phyloP scores from a whole-genome alignment of 352 stramenopile genomes.

The Albugo laibachii region DNA sequence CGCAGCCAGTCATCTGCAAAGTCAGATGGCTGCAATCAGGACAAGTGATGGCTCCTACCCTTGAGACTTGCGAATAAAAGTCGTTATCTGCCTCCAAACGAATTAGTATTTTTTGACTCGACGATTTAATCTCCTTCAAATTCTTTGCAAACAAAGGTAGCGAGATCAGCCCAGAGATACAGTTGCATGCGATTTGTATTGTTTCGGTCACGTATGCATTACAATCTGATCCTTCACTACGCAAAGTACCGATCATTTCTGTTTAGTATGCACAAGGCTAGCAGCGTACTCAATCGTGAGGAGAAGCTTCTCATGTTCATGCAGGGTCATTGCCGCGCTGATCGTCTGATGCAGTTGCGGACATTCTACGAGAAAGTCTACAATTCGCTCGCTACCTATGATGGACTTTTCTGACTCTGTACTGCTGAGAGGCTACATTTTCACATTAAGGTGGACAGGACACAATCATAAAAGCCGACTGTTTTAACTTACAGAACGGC shows the following conservation, averaged over 20 bases:
- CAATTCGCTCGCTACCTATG: no score
- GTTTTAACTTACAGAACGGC: not conserved
- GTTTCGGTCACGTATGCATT: conserved; percentile 88
- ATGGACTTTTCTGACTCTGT: no score
- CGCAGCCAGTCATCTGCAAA: not conserved
- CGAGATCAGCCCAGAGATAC: conserved; percentile 18
- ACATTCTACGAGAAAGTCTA: conserved; percentile 23
- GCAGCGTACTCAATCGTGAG: no score
- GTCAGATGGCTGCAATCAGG: no score
- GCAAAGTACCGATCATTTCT: no score
- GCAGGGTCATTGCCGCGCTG: not conserved
- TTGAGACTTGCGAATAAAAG: conserved; percentile 88
- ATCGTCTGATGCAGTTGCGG: conserved; percentile 77
- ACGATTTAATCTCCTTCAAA: not conserved
- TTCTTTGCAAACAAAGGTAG: conserved; percentile 2
- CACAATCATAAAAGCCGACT: no score
- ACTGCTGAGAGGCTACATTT: no score
- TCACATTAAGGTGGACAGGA: no score
- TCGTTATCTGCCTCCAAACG: conserved; percentile 88
- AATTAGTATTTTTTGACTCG: not conserved
- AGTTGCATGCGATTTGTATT: conserved; percentile 49
- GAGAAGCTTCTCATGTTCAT: no score
- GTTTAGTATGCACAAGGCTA: no score
- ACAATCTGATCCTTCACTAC: conserved; percentile 17
- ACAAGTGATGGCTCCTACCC: conserved; percentile 12